Evolutionary conservation across 371 early-diverging fungal species (phyloP).

Genomic region (Apophysomyces elegans): DNA sequence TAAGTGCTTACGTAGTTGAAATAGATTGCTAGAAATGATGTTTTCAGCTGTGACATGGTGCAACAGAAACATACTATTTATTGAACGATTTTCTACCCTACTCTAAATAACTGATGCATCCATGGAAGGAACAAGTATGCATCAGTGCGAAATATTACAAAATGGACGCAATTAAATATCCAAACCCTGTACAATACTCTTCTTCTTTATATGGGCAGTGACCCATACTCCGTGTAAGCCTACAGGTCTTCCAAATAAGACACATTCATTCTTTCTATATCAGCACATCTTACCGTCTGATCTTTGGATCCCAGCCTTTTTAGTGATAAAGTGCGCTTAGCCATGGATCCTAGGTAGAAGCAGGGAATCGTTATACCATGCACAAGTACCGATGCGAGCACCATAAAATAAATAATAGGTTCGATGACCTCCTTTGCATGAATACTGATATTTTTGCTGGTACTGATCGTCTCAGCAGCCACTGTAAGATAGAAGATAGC

Average conservation of each 20-base stretch:
- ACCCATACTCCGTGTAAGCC: neutral
- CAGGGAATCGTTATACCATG: conserved; percentile 83
- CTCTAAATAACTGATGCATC: no score
- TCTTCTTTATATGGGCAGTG: neutral
- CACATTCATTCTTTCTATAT: neutral
- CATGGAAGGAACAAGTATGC: no score
- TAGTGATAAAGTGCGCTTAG: conserved; percentile 33
- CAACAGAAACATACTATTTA: no score
- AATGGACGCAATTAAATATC: no score
- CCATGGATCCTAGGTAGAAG: conserved; percentile 51
- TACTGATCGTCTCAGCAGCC: conserved; percentile 44
- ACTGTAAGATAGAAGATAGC: conserved; percentile 80
- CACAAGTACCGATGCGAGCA: conserved; percentile 75
- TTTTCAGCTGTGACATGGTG: no score
- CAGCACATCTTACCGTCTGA: neutral
- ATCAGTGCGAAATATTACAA: no score
- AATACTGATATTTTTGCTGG: conserved; percentile 25
- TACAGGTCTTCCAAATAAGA: neutral
- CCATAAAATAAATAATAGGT: conserved; percentile 75
- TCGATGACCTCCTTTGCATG: conserved; percentile 42
- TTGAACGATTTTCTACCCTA: no score
- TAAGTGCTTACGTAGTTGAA: no score
- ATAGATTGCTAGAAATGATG: no score
- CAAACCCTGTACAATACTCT: no score
- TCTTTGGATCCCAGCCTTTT: conserved; percentile 17